These are phyloP conservation scores for Podila epicladia DNA, from an alignment of 192 early-diverging fungal genomes.

Conservation along the genomic window DNA sequence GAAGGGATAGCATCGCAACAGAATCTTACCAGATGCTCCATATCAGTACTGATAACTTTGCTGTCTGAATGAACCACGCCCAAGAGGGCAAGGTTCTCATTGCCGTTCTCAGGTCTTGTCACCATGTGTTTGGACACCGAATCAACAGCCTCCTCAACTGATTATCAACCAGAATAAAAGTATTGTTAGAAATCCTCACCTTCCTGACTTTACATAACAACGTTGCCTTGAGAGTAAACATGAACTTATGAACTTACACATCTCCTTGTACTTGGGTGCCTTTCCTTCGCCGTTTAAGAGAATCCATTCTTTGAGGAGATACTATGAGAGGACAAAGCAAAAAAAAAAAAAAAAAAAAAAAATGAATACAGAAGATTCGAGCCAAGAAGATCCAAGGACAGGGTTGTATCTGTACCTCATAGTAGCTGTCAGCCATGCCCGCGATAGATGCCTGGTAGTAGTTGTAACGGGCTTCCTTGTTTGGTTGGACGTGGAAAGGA, in stretches of 20 bases:
- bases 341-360: background rate
- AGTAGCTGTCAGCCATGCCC: constrained; percentile 66
- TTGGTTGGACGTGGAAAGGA: background rate
- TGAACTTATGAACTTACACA: constrained; percentile 35
- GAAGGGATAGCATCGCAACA: background rate
- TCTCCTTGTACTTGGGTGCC: constrained; percentile 34
- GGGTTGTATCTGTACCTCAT: constrained; percentile 56
- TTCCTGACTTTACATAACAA: background rate
- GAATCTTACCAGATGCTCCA: constrained; percentile 50
- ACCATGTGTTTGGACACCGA: constrained; percentile 48
- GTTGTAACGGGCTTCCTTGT: constrained; percentile 2
- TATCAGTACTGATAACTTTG: constrained; percentile 15
- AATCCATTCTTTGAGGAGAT: constrained; percentile 67
- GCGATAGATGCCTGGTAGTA: constrained; percentile 50
- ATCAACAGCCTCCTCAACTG: constrained; percentile 39
- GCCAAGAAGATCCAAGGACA: background rate
- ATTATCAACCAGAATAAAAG: background rate
- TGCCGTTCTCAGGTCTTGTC: constrained; percentile 3
- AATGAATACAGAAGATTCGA: too few relatives aligned
- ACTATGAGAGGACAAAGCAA: constrained; percentile 25
- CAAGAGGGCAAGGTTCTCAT: constrained; percentile 27
- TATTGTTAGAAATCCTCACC: background rate
- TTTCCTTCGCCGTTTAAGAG: constrained; percentile 38
- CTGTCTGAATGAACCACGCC: constrained; percentile 7
- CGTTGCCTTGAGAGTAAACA: background rate